Percentiles rank a stretch among this genome's conserved stretches.
phyloP scores from a whole-genome alignment of 306 rosid genomes.

The Vachellia pachyceras region DNA sequence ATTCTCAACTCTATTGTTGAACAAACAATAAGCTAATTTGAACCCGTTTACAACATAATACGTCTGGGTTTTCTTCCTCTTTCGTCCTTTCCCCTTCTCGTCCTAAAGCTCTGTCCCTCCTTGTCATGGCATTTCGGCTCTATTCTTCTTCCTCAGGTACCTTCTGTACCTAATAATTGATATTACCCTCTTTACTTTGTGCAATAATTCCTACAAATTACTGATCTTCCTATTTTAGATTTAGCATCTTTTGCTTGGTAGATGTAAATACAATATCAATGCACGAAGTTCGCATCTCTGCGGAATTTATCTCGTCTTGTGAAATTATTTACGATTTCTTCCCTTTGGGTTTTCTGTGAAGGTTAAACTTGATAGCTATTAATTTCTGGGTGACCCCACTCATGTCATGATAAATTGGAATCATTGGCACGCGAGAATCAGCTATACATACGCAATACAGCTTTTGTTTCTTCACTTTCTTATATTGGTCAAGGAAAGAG shows the following conservation, averaged over 20 bases:
- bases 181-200: slow-evolving; percentile 22
- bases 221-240: slow-evolving; percentile 22
- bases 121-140: slow-evolving; percentile 43
- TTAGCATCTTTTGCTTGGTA: not conserved
- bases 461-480: slow-evolving; percentile 49
- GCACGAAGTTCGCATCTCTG: slow-evolving; percentile 19
- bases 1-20: slow-evolving; percentile 27
- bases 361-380: slow-evolving; percentile 51
- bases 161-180: slow-evolving; percentile 35
- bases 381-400: slow-evolving; percentile 52
- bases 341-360: slow-evolving; percentile 53
- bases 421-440: slow-evolving; percentile 59
- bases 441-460: slow-evolving; percentile 44
- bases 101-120: slow-evolving; percentile 32
- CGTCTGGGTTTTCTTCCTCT: slow-evolving; percentile 39
- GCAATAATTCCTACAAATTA: slow-evolving; percentile 18
- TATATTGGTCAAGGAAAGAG: slow-evolving; percentile 44
- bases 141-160: slow-evolving; percentile 49
- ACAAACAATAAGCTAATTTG: slow-evolving; percentile 39
- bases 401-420: slow-evolving; percentile 55
- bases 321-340: slow-evolving; percentile 34
- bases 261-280: slow-evolving; percentile 49
- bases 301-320: slow-evolving; percentile 17
- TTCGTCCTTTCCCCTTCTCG: slow-evolving; percentile 49
- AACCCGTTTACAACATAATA: slow-evolving; percentile 43